A percentile compares a stretch with the other conserved stretches of the same genome.
phyloP scores from a whole-genome alignment of 331 rosid genomes.

The Quercus phellos region DNA sequence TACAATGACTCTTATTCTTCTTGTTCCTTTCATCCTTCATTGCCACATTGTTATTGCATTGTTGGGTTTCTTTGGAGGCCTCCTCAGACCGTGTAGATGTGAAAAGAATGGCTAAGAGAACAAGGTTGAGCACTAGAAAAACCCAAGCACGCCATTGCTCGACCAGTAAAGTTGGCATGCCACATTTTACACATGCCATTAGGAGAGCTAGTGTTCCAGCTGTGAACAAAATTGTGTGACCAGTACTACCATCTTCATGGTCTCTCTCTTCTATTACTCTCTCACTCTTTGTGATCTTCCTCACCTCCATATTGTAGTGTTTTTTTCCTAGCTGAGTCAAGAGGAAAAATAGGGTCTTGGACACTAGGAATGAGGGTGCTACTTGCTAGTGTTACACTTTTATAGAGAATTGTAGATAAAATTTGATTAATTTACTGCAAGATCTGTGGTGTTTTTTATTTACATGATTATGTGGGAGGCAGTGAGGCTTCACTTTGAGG shows the following conservation, averaged over 20 bases:
- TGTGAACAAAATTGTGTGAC: constrained; percentile 46
- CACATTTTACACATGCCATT: constrained; percentile 63
- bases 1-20: constrained; percentile 7
- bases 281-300: constrained; percentile 33
- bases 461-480: constrained; percentile 28
- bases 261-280: constrained; percentile 49
- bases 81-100: constrained; percentile 45
- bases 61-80: background rate
- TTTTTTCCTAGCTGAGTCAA: background rate
- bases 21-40: constrained; percentile 24
- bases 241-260: constrained; percentile 38
- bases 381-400: background rate
- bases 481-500: constrained; percentile 27
- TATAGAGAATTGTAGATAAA: background rate
- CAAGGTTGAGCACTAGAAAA: constrained; percentile 61
- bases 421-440: background rate
- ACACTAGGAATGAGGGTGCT: background rate
- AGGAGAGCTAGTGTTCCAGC: constrained; percentile 54
- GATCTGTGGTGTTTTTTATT: background rate
- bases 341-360: background rate
- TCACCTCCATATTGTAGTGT: constrained; percentile 33
- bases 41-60: constrained; percentile 13
- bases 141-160: constrained; percentile 91
- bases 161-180: constrained; percentile 37
- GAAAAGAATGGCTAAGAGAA: constrained; percentile 71